Evolutionary conservation across 225 moss, liverwort and hornwort genomes (phyloP).

Genomic region (Rhytidiadelphus loreus): DNA sequence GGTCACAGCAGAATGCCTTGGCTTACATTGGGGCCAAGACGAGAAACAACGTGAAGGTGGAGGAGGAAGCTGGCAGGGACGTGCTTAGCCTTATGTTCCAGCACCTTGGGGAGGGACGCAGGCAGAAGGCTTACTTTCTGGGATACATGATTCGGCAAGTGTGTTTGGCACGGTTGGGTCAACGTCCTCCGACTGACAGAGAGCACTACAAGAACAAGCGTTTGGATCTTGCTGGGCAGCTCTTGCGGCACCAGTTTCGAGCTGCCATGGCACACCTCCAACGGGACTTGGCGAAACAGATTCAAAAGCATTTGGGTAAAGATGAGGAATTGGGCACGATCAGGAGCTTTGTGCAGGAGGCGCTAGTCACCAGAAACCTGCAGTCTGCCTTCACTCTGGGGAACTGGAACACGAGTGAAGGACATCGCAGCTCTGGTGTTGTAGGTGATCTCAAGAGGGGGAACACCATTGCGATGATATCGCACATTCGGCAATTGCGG

Average conservation of each 20-base stretch:
- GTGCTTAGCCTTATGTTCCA: conserved; percentile 31
- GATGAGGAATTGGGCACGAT: conserved; percentile 27
- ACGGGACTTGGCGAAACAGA: conserved; percentile 59
- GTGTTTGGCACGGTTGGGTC: conserved; percentile 53
- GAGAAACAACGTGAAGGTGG: conserved; percentile 11
- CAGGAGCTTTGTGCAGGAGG: conserved; percentile 54
- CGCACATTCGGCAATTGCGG: conserved; percentile 77
- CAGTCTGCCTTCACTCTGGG: conserved; percentile 75
- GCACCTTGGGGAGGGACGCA: conserved; percentile 36
- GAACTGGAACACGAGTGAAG: conserved; percentile 70
- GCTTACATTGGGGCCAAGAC: conserved; percentile 56
- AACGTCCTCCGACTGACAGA: conserved; percentile 38
- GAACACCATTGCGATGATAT: conserved; percentile 74
- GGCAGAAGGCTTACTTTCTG: conserved; percentile 57
- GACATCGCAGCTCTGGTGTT: conserved; percentile 65
- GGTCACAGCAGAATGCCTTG: conserved; percentile 25
- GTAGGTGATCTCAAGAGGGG: conserved; percentile 74
- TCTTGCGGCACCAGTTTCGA: conserved; percentile 73
- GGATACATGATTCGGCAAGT: conserved; percentile 72
- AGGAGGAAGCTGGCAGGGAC: conserved; percentile 21
- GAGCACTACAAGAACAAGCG: conserved; percentile 90
- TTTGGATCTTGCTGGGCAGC: conserved; percentile 79
- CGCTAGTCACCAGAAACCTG: conserved; percentile 45
- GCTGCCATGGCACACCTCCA: conserved; percentile 59
- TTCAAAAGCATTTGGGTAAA: conserved; percentile 65